These are phyloP conservation scores for Monarda citriodora DNA, from an alignment of 305 asterid species.

Conservation along the genomic window DNA sequence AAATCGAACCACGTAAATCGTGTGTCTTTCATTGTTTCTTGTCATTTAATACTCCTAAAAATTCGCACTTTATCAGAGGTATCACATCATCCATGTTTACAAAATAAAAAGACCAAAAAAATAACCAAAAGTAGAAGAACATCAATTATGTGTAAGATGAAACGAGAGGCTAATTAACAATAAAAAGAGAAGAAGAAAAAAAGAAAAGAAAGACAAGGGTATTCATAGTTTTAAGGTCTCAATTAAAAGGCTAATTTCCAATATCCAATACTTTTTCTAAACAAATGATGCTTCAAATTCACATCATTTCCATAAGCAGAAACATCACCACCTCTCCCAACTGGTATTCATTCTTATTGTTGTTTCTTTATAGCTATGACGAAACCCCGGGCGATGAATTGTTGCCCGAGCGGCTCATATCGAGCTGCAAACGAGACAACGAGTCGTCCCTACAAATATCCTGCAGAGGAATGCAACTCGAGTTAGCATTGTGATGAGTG, in stretches of 20 bases:
- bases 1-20: too few species aligned
- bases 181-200: constrained; percentile 10
- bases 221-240: constrained; percentile 28
- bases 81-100: background rate
- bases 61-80: too few species aligned
- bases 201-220: constrained; percentile 15
- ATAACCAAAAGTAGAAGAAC: background rate
- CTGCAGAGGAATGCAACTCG: constrained; percentile 28
- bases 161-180: constrained; percentile 13
- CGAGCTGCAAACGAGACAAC: constrained; percentile 65
- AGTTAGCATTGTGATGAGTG: too few species aligned
- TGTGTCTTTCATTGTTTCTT: too few species aligned
- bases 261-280: constrained; percentile 19
- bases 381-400: constrained; percentile 81
- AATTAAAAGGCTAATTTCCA: constrained; percentile 22
- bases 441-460: constrained; percentile 73
- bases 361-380: constrained; percentile 33
- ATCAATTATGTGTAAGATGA: constrained; percentile 9
- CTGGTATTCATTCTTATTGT: constrained; percentile 6
- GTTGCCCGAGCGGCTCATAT: constrained; percentile 74
- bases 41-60: too few species aligned
- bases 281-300: constrained; percentile 29
- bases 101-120: background rate
- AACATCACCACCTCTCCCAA: constrained; percentile 21
- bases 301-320: constrained; percentile 14